These are phyloP conservation scores for Apostasia ramifera DNA, from an alignment of 106 monocot species.

Conservation along the genomic window DNA sequence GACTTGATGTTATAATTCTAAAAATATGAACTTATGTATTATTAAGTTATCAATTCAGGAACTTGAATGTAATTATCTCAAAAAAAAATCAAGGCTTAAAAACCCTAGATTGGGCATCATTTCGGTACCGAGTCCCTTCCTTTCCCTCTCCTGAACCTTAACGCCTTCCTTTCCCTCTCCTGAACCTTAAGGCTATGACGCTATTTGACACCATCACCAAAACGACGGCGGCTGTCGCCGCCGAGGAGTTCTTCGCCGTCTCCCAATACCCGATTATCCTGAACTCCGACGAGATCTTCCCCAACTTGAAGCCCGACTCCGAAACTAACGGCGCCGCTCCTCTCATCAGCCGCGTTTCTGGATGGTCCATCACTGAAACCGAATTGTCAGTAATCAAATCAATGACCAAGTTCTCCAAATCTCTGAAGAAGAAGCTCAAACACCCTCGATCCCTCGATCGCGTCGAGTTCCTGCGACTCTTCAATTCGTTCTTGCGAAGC, in stretches of 20 bases:
- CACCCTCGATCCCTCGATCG: slow-evolving; percentile 10
- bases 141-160: no score
- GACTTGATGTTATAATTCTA: no score
- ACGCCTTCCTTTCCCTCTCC: no score
- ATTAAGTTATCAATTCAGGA: no score
- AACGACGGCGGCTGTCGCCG: slow-evolving; percentile 20
- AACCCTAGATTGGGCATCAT: no score
- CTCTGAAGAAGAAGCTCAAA: slow-evolving; percentile 8
- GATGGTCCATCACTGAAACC: slow-evolving; percentile 23
- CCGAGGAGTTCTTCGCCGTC: slow-evolving; percentile 2
- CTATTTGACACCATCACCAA: slow-evolving; percentile 47
- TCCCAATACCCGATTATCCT: slow-evolving; percentile 39
- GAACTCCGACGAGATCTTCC: slow-evolving; percentile 29
- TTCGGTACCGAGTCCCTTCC: no score
- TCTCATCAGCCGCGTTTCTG: slow-evolving; percentile 23
- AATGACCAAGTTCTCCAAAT: no score
- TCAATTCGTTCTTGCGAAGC: slow-evolving; percentile 19
- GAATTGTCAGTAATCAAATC: slow-evolving; percentile 11
- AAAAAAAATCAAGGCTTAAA: no score
- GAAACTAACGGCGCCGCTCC: background rate
- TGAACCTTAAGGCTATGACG: no score
- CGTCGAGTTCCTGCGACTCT: slow-evolving; percentile 10
- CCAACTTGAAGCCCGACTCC: slow-evolving; percentile 8
- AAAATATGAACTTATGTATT: no score
- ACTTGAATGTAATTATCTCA: no score